Conservation (phyloP, 2,329 filamentous ascomycete species). For the Didymella sp. region DNA sequence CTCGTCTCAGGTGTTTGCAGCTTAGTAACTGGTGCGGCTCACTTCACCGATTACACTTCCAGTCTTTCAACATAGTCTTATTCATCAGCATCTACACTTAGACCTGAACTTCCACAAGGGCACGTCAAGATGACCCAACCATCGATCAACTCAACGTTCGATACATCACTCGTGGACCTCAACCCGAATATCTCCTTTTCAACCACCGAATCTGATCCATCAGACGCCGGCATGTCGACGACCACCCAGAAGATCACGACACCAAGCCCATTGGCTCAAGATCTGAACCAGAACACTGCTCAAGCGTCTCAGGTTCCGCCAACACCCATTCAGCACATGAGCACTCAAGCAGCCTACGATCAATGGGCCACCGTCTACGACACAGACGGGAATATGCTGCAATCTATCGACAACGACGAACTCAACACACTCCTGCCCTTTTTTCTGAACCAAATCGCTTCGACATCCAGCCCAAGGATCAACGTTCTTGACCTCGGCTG, state of each 20-base stretch:
- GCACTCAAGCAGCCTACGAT: conserved; percentile 57
- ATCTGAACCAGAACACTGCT: conserved; percentile 23
- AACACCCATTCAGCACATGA: conserved; percentile 40
- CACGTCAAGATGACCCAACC: conserved; percentile 47
- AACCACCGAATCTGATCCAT: conserved; percentile 45
- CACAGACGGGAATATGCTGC: conserved; percentile 70
- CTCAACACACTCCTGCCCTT: conserved; percentile 59
- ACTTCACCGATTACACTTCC: background rate
- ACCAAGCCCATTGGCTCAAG: conserved; percentile 10
- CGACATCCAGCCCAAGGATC: conserved; percentile 23
- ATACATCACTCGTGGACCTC: conserved; percentile 49
- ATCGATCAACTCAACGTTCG: conserved; percentile 48
- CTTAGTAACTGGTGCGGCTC: background rate
- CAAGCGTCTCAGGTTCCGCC: conserved; percentile 22
- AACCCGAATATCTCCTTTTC: conserved; percentile 44
- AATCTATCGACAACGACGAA: conserved; percentile 67
- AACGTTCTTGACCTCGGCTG: conserved; percentile 68
- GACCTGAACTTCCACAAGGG: background rate
- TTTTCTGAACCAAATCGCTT: conserved; percentile 51
- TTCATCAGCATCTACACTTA: background rate
- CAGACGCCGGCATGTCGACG: conserved; percentile 19
- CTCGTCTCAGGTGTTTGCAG: conserved; percentile 3
- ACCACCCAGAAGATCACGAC: conserved; percentile 13
- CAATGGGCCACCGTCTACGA: conserved; percentile 66
- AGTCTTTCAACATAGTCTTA: background rate